Base-by-base conservation (phyloP, 352 stramenopile species). In the Pythium coloratum region DNA sequence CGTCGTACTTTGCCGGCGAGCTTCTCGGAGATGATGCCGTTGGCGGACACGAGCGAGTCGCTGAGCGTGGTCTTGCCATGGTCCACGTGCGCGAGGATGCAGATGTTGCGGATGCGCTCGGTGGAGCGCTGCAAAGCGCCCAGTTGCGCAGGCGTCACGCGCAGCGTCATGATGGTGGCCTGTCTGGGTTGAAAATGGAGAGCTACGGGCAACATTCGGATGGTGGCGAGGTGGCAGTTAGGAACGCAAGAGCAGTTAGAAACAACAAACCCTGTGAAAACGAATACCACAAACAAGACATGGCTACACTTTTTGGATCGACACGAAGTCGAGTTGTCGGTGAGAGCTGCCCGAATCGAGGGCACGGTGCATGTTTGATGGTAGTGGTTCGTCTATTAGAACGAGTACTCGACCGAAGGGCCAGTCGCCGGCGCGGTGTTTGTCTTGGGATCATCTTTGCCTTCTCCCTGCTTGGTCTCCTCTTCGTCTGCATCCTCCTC, bases 21-120 rank as follows among this genome's bases (percentile, higher is more conserved):
- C 54, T 96, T 95, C 74, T 98, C 91, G n/a, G 88, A 97, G 74
- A 99, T 99, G 73, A 99, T 97, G 18, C 97, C 96, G 76, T 99
- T 99, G 49, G 93, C 89, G 64, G 95, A 97, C 63, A 99, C 92
- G 18, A 99, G 83, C 72, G 89, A 97, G 81, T 99, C 97, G 50
- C 92, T 97, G 36, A 99, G 84, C 55, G 87, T 96, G 40, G 82
- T 95, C 77, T 93, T 93, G 49, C 85, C 84, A 64, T 99, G 96
- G 84, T 99, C 96, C 20, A 98, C 94, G 74, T 99, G 82, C 34
- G 95, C 95, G 30, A 98, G 72, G 71, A 98, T 98, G 79, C 95
- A 98, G 59, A 98, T 97, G 78, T 97, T 98, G 69, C 93, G 88
- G 70, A 98, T 92, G 77, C 90, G 82, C 33, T 84, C 82, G 20